Base-by-base conservation (phyloP, 169 alveolate genomes). In the Cryptosporidium muris region DNA sequence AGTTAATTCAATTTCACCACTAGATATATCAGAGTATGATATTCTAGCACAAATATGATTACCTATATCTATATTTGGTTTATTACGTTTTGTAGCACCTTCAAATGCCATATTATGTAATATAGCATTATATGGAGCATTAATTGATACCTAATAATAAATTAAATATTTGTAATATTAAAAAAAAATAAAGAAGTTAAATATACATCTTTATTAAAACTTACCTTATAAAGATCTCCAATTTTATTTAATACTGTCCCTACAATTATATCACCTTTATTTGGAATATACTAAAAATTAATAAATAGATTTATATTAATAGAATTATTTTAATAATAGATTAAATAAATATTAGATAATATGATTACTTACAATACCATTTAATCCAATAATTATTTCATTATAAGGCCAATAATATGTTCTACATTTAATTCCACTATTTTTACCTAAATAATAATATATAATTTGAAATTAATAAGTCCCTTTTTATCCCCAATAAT, bases 11-110 rank as follows among this genome's bases (percentile, higher is more conserved):
- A 74, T 45, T 47, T 74, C 85, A 4, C 85, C 85, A 9, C 85
- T 74, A 45, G 38, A 54, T 25, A 62, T n/a, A 43, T 74, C 85
- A 25, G 51, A 66, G 14, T 74, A 74, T 40, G 11, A 45, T 2
- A 74, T 53, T 58, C 85, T 74, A 16, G 65, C 54, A 45, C 74
- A 74, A 11, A 74, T 36, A 42, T 74, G 43, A n/a, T 42, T 74
- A 5, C 85, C 85, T 0, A 38, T 43, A 38, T 8, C 5, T n/a
- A 74, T 36, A 60, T 58, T 74, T 7, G 85, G 85, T 38, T 45
- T 74, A 48, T 74, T 74, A 45, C 85, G 54, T 48, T 74, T 74
- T 11, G 85, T 74, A 58, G 85, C 85, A 11, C 85, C 85, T 47
- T 74, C 85, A 74, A 74, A 74, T 25, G 85, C 85, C 85, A 74